phyloP scores from a whole-genome alignment of 1,139 yeast genomes.

The Yamadazyma oceani region DNA sequence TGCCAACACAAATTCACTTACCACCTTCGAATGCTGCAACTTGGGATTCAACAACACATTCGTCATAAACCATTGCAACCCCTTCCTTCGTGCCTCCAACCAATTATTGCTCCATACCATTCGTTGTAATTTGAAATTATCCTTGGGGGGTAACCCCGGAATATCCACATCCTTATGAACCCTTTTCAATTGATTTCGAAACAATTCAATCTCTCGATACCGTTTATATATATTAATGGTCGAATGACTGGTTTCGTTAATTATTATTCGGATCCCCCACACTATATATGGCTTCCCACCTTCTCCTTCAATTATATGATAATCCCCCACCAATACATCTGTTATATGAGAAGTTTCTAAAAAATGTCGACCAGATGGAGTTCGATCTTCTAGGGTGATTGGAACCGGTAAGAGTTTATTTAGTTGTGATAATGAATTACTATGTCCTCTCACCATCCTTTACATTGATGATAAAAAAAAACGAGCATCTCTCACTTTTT shows the following conservation, averaged over 20 bases:
- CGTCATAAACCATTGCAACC: constrained; percentile 72
- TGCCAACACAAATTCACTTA: constrained; percentile 49
- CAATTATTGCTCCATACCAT: constrained; percentile 48
- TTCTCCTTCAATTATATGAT: constrained; percentile 40
- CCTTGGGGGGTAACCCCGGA: constrained; percentile 70
- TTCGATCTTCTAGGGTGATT: constrained; percentile 26
- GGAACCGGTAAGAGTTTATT: constrained; percentile 41
- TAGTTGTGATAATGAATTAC: constrained; percentile 26
- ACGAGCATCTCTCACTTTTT: constrained; percentile 1
- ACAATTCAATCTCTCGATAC: constrained; percentile 60
- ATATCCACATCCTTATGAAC: constrained; percentile 43
- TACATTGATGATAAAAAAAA: background rate
- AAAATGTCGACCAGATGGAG: constrained; percentile 13
- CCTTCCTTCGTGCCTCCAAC: constrained; percentile 61
- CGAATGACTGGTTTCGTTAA: constrained; percentile 45
- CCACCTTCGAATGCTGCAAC: constrained; percentile 45
- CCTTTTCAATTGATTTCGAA: constrained; percentile 42
- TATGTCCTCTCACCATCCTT: constrained; percentile 11
- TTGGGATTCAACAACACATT: constrained; percentile 68
- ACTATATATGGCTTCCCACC: constrained; percentile 42
- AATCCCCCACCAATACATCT: constrained; percentile 40
- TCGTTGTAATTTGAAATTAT: constrained; percentile 44
- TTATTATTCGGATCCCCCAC: constrained; percentile 48
- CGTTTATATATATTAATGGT: constrained; percentile 56
- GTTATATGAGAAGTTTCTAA: constrained; percentile 29